Percentiles rank a stretch among this genome's conserved stretches.
Conservation (phyloP, 1,284 basidiomycete genomes). For the Trichosporon asahii region DNA sequence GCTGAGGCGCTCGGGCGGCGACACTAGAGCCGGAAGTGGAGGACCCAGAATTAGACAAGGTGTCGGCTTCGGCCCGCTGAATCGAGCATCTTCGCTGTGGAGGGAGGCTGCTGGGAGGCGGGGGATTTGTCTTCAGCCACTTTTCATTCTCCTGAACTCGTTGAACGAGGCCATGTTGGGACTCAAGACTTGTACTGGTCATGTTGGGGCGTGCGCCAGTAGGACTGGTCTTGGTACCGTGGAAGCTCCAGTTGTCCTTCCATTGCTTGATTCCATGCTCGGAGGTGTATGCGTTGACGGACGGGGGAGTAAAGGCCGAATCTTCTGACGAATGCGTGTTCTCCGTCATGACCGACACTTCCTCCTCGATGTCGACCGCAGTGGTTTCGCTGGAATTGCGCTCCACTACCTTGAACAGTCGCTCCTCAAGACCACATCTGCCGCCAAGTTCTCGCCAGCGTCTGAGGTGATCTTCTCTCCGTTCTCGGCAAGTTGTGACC, state of each 20-base stretch:
- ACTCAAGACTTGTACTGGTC: neutral
- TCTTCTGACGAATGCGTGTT: neutral
- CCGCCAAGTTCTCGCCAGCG: conserved; percentile 32
- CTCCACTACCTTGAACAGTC: conserved; percentile 29
- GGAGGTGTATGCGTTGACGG: neutral
- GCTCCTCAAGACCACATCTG: conserved; percentile 36
- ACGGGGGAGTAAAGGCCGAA: neutral
- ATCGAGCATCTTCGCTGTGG: neutral
- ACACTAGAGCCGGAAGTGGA: neutral
- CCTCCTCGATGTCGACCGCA: neutral
- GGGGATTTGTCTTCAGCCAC: neutral
- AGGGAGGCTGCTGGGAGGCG: neutral
- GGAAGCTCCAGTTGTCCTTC: conserved; percentile 6
- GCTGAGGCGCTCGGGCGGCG: neutral
- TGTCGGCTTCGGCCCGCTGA: neutral
- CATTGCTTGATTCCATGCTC: conserved; percentile 6
- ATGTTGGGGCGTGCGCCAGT: neutral
- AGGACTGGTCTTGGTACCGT: neutral
- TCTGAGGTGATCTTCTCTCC: conserved; percentile 29
- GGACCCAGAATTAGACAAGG: neutral
- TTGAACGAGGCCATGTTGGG: neutral
- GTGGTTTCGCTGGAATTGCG: neutral
- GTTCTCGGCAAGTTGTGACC: conserved; percentile 28
- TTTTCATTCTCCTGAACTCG: neutral
- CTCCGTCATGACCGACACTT: neutral